Evolutionary conservation across 257 asterid species (phyloP).

Genomic region (Linderniella brevidens): DNA sequence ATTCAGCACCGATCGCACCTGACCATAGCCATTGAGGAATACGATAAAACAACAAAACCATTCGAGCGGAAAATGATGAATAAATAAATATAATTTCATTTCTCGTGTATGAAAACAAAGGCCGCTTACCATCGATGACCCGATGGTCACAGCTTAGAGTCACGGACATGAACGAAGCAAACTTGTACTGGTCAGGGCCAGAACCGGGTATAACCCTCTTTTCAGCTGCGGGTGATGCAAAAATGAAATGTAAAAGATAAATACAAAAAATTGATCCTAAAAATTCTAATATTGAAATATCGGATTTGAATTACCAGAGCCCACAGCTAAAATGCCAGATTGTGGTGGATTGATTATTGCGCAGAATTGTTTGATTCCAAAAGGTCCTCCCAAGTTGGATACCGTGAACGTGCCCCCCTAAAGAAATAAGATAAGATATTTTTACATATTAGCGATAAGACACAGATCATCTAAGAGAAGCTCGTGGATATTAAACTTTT

Average conservation of each 20-base stretch:
- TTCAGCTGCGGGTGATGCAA: slow-evolving; percentile 51
- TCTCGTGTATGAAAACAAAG: not conserved
- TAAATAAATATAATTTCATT: not conserved
- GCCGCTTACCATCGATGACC: slow-evolving; percentile 75
- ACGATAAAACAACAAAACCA: not conserved
- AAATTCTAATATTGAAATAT: not conserved
- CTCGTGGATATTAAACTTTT: not conserved
- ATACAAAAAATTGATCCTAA: not conserved
- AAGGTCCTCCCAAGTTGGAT: slow-evolving; percentile 88
- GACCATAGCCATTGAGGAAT: not conserved
- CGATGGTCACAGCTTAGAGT: slow-evolving; percentile 98
- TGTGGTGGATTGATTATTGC: slow-evolving; percentile 98
- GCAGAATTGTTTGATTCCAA: slow-evolving; percentile 93
- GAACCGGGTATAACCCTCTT: slow-evolving; percentile 68
- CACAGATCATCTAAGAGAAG: too few relatives aligned
- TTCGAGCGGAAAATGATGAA: not conserved
- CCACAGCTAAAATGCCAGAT: slow-evolving; percentile 87
- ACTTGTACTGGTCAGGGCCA: slow-evolving; percentile 50
- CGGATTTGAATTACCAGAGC: slow-evolving; percentile 45
- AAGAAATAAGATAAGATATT: slow-evolving; percentile 8
- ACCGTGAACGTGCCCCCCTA: slow-evolving; percentile 98
- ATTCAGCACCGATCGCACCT: slow-evolving; percentile 98
- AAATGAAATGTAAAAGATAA: slow-evolving; percentile 4
- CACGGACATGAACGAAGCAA: slow-evolving; percentile 56
- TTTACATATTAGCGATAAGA: too few relatives aligned